Evolutionary conservation across 75 land plant genomes (phyloP).

Genomic region (Pinus albicaulis): DNA sequence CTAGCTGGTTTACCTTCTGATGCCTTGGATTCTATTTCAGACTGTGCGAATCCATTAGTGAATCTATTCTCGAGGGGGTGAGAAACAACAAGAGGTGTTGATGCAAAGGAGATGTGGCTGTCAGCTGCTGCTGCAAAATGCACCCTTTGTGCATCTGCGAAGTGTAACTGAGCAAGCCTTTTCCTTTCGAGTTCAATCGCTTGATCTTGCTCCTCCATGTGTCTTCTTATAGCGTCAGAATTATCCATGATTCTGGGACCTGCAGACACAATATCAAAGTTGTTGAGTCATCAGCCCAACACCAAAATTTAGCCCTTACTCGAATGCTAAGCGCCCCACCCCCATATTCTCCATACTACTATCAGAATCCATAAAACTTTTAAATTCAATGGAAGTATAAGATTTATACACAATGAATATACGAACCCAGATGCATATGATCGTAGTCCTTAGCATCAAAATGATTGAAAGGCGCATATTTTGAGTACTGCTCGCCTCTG

Average conservation of each 20-base stretch:
- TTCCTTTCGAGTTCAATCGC: conserved; percentile 5
- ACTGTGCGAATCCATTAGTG: neutral
- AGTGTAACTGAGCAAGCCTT: conserved; percentile 3
- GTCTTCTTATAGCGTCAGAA: neutral
- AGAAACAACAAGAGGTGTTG: neutral
- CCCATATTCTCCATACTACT: neutral
- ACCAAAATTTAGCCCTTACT: neutral
- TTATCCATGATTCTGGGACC: neutral
- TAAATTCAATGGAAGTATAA: neutral
- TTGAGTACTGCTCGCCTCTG: neutral
- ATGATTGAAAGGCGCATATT: neutral
- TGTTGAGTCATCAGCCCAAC: neutral
- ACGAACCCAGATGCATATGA: conserved; percentile 5
- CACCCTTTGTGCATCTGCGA: neutral
- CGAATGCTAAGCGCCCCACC: neutral
- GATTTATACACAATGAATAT: neutral
- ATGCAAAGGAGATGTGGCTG: neutral
- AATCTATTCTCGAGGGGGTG: neutral
- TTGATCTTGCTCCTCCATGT: conserved; percentile 10
- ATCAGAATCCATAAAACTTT: neutral
- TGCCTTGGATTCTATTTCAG: neutral
- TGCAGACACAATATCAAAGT: neutral
- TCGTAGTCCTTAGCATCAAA: conserved; percentile 1
- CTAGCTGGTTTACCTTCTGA: conserved; percentile 5
- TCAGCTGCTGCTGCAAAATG: neutral